Evolutionary conservation across 1,284 basidiomycete genomes (phyloP), one percentile per base, ranked within the genome.

Genomic region (Coniferiporia weirii): DNA sequence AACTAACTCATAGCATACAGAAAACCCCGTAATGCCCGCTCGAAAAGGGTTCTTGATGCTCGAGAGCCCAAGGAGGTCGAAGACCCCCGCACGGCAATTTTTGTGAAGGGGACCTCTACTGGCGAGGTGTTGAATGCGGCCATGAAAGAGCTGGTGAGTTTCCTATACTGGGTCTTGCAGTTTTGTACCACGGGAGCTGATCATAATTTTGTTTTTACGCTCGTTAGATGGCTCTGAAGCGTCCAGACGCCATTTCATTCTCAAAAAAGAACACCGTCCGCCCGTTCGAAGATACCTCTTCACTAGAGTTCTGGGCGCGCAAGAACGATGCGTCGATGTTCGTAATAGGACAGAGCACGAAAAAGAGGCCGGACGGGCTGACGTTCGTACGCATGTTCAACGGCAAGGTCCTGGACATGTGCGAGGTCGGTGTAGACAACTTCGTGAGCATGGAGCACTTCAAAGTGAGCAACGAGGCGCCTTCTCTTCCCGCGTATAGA

Each of bases 271-370:
- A 98, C 72, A 74, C 79, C 44, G 83, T 98, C 15, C 87, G 91
- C 53, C 97, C 97, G 1, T 98, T 99, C 70, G 96, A 98, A 68
- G 83, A 93, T 63, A 72, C 83, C 2, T 77, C 87, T 13, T 90
- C 92, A 1, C 77, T 99, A 59, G 93, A 93, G 66, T 99, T 99
- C 73, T 99, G 95, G 91, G 78, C 87, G 1, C 69, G 77, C 40
- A 99, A 99, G 77, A 99, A 99, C 75, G 97, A 99, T 67, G 95
- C 95, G 1, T 87, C 86, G 3, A 77, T 99, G 67, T 97, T 98
- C 69, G 75, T 97, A 12, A 79, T 98, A 46, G 96, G 93, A 1
- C 90, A 95, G 68, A 93, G 89, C 68, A 92, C 88, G 52, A 99
- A 99, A 77, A 99, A 99, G 73, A 78, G 95, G 56, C 95, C 95